Evolutionary conservation across 2,329 filamentous ascomycete genomes (phyloP), one percentile per base, ranked within the genome.

Genomic region (Colletotrichum sojae): DNA sequence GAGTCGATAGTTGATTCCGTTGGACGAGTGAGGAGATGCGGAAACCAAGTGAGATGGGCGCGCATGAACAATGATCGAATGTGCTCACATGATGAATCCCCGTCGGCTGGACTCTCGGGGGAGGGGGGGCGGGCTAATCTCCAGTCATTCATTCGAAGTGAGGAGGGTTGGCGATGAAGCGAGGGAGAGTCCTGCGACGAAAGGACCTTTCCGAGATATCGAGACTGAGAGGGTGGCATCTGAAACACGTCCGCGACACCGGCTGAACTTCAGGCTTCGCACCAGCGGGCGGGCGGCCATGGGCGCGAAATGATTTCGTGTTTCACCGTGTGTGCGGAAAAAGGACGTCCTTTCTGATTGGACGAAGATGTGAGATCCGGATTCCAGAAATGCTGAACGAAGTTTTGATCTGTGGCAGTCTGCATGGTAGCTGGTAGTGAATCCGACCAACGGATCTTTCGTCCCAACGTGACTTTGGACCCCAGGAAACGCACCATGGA

Each of bases 161-260:
- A n/a, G 20, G 25, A 5, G 15, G 31, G 31, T 43, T 54, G 56
- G 40, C 36, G 22, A 20, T 60, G 43, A 66, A 69, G 66, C 66
- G 66, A 69, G 9, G 8, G 54, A 69, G 51, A 36, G 25, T 15
- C 51, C 67, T 67, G 67, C 25, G 52, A 62, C 63, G 48, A 62
- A 36, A 36, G 18, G 48, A 20, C 4, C 18, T 25, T 57, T 46
- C 53, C 52, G 31, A 46, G 39, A 54, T 18, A 60, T 63, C 53
- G 31, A 36, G 66, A 69, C 59, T 49, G 31, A 36, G 66, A 69
- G 43, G 53, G 54, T 39, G 43, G 36, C 31, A 31, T 66, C 46
- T 70, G 67, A 70, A 70, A 70, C 67, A 63, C 51, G 63, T 62
- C 67, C 67, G 67, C 63, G 67, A 70, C 67, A 46, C 56, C 56